These are phyloP conservation scores for Pleurotus djamor DNA, from an alignment of 768 basidiomycete species.

Conservation along the genomic window DNA sequence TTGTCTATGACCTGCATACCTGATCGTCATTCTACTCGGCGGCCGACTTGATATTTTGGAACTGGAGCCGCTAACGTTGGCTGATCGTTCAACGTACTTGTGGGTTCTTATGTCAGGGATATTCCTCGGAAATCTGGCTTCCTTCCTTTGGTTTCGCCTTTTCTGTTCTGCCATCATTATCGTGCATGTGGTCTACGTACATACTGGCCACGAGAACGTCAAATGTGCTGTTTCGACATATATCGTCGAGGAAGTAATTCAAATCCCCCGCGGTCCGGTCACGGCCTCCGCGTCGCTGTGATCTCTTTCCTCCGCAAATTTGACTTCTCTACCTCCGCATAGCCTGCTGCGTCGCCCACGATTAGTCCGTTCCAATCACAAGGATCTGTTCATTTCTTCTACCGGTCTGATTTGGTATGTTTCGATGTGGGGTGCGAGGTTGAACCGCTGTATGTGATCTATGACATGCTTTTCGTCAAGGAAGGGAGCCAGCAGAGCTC, in stretches of 20 bases:
- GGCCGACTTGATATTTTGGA: no score
- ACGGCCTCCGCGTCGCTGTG: no score
- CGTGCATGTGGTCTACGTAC: no score
- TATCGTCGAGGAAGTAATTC: no score
- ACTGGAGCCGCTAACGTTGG: no score
- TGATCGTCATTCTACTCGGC: no score
- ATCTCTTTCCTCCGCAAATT: background rate
- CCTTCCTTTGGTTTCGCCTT: background rate
- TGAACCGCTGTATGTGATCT: background rate
- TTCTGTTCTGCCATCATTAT: background rate
- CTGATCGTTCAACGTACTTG: background rate
- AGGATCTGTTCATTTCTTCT: background rate
- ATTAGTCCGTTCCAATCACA: constrained; percentile 1
- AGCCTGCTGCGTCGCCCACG: background rate
- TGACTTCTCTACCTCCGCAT: background rate
- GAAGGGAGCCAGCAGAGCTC: background rate
- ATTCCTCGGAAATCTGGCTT: background rate
- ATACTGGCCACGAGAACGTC: no score
- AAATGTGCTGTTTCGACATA: no score
- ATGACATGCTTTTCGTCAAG: background rate
- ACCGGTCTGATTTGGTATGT: background rate
- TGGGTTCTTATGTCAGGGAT: background rate
- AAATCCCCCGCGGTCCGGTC: no score
- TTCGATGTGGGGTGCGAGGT: background rate
- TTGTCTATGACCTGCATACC: no score